These are phyloP conservation scores for Fusarium falciforme DNA, from an alignment of 2,329 filamentous ascomycete species.

Conservation along the genomic window DNA sequence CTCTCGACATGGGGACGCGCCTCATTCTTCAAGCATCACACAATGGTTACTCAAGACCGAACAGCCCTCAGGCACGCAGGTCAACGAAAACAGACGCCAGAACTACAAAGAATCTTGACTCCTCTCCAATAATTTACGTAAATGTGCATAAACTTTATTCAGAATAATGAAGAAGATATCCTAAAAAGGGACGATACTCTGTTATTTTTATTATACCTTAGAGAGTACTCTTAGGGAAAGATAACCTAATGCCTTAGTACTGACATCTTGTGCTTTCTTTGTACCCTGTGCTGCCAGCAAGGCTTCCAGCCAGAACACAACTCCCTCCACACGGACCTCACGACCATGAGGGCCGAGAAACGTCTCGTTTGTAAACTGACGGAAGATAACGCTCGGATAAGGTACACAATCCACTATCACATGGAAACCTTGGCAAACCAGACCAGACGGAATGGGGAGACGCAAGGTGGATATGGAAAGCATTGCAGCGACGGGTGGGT, in stretches of 20 bases:
- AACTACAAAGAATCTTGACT: background rate
- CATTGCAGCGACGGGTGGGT: background rate
- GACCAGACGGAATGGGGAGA: background rate
- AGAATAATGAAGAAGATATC: too few species aligned
- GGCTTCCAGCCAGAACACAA: background rate
- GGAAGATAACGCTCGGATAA: background rate
- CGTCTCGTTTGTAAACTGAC: background rate
- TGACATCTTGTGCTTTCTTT: background rate
- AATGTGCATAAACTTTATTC: too few species aligned
- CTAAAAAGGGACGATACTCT: too few species aligned
- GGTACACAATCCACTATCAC: background rate
- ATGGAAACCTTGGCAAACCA: background rate
- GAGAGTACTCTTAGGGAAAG: background rate
- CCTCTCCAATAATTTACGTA: too few species aligned
- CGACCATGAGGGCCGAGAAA: background rate
- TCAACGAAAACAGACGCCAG: background rate
- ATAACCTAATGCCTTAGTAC: background rate
- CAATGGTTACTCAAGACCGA: background rate
- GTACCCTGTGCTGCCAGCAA: background rate
- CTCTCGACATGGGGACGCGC: background rate
- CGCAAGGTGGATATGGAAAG: background rate
- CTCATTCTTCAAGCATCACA: too few species aligned
- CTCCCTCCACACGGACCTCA: background rate
- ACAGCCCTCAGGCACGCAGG: background rate
- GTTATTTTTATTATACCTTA: too few species aligned